Conservation (phyloP, 805 yeast species). For the Candida golubevii region DNA sequence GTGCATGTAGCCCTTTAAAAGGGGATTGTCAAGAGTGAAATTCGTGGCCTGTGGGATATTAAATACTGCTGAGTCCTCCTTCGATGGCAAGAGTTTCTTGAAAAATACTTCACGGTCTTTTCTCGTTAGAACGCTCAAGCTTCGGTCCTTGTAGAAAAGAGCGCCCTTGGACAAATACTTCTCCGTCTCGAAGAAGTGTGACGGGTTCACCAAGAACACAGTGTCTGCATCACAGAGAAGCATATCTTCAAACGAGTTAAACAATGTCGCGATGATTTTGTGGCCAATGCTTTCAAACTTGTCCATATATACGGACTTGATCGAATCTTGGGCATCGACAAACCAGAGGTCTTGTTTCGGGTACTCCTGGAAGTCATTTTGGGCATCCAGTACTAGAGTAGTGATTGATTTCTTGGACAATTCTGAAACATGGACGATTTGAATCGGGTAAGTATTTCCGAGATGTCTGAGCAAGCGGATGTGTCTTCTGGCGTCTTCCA, state of each 20-base stretch:
- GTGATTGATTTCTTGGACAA: slow-evolving; percentile 7
- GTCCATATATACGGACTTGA: slow-evolving; percentile 14
- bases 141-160: slow-evolving; percentile 14
- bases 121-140: slow-evolving; percentile 25
- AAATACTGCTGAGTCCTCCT: slow-evolving; percentile 21
- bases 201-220: slow-evolving; percentile 34
- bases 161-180: slow-evolving; percentile 32
- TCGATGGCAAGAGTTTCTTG: slow-evolving; percentile 41
- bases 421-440: slow-evolving; percentile 27
- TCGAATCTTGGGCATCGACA: slow-evolving; percentile 23
- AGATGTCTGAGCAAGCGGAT: slow-evolving; percentile 25
- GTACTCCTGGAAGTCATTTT: slow-evolving; percentile 7
- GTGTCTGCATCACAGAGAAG: slow-evolving; percentile 52
- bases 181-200: slow-evolving; percentile 27
- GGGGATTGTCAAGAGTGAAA: slow-evolving; percentile 26
- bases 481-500: slow-evolving; percentile 23
- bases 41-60: slow-evolving; percentile 32
- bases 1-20: slow-evolving; percentile 33
- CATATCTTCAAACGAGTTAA: slow-evolving; percentile 14
- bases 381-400: slow-evolving; percentile 8
- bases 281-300: slow-evolving; percentile 38
- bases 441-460: slow-evolving; percentile 37
- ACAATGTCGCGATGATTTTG: slow-evolving; percentile 13
- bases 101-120: slow-evolving; percentile 39
- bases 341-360: slow-evolving; percentile 38